A percentile compares a stretch with the other conserved stretches of the same genome.
Conservation (phyloP, 345 rosid species). For the Eutrema japonicum region DNA sequence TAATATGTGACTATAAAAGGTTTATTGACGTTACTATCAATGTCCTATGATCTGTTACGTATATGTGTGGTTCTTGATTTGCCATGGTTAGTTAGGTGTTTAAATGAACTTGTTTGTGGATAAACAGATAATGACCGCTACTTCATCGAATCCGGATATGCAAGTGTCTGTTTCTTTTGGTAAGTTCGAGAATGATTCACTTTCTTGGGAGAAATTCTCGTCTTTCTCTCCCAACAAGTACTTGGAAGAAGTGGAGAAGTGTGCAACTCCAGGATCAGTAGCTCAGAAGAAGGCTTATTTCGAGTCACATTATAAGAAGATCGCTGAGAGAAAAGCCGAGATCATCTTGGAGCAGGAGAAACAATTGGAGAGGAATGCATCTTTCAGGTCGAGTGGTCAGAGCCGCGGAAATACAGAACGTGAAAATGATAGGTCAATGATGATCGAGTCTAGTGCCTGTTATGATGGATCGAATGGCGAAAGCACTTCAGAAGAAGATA, state of each 20-base stretch:
- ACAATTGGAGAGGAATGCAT: conserved; percentile 46
- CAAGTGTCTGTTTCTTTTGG: conserved; percentile 88
- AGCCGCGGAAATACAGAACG: neutral
- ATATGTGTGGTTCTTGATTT: conserved; percentile 26
- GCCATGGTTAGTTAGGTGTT: neutral
- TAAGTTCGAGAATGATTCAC: conserved; percentile 79
- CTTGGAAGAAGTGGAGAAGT: conserved; percentile 92
- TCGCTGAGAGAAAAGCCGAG: conserved; percentile 80
- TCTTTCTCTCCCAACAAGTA: conserved; percentile 91
- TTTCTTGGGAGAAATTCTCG: conserved; percentile 92
- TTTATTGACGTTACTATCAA: conserved; percentile 16
- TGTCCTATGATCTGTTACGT: conserved; percentile 20
- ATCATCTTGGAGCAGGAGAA: conserved; percentile 58
- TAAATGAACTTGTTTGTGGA: conserved; percentile 24
- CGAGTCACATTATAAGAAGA: conserved; percentile 94
- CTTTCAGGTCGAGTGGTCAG: conserved; percentile 30
- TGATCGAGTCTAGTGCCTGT: conserved; percentile 36
- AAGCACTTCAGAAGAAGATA: conserved; percentile 43
- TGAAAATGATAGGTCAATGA: conserved; percentile 21
- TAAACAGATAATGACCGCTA: conserved; percentile 50
- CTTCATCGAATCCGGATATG: conserved; percentile 55
- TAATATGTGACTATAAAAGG: conserved; percentile 30
- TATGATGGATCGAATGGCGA: conserved; percentile 27
- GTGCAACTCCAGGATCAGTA: conserved; percentile 93
- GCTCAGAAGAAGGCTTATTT: conserved; percentile 94